Conservation (phyloP, 192 early-diverging fungal species). For the Coemansia sp. region DNA sequence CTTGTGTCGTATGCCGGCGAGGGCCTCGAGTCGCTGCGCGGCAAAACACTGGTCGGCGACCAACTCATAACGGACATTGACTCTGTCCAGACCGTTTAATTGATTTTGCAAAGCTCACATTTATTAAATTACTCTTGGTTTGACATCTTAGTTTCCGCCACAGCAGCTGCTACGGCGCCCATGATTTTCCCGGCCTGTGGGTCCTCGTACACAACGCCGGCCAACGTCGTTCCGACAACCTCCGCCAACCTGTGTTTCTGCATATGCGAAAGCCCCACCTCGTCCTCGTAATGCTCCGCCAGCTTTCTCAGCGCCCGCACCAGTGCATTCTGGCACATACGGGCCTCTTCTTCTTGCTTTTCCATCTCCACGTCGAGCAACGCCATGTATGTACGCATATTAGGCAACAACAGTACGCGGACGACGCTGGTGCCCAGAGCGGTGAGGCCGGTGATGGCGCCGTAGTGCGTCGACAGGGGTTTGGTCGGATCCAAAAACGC, state of each 20-base stretch:
- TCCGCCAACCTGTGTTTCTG: conserved; percentile 33
- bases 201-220: conserved; percentile 39
- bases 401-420: conserved; percentile 71
- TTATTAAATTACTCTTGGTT: neutral
- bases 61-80: conserved; percentile 34
- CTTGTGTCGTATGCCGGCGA: conserved; percentile 92
- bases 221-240: conserved; percentile 38
- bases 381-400: conserved; percentile 66
- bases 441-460: conserved; percentile 78
- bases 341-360: conserved; percentile 39
- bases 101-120: conserved; percentile 2
- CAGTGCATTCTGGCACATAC: conserved; percentile 36
- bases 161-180: conserved; percentile 30
- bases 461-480: conserved; percentile 82
- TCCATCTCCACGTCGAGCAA: conserved; percentile 51
- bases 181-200: conserved; percentile 30
- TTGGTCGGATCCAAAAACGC: conserved; percentile 88
- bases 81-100: conserved; percentile 28
- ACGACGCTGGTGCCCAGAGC: conserved; percentile 79
- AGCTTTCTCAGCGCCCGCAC: conserved; percentile 28
- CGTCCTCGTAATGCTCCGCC: conserved; percentile 4
- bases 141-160: conserved; percentile 8
- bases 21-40: conserved; percentile 77
- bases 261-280: conserved; percentile 19
- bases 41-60: conserved; percentile 56